Base-by-base conservation (phyloP, 306 rosid species). In the Cicer chorassanicum region DNA sequence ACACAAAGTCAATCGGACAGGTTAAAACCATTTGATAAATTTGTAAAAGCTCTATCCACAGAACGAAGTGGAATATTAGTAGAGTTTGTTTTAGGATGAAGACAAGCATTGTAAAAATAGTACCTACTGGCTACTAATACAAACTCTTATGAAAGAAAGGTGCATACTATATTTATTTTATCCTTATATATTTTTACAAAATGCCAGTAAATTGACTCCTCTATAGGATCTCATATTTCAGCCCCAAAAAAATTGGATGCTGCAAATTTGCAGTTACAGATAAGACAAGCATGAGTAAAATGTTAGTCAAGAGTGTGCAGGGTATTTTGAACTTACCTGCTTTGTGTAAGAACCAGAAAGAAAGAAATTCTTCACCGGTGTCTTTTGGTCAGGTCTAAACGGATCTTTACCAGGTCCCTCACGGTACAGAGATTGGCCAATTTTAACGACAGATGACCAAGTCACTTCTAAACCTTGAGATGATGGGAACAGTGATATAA, bases 361-460 rank as follows among this genome's bases (percentile, higher is more conserved):
- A 89, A 94, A 92, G 89, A 92, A 94, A 74, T 94, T 94, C 77
- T 81, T 80, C 79, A 90, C 86, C 1, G 99, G 99, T 13, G 99
- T 94, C 89, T 86, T 94, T 71, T 94, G 99, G 84, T 92, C 93
- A 1, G 99, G 99, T 80, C 99, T 88, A 73, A 88, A 94, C 8
- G 96, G 97, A 84, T 94, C 99, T 87, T 88, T 94, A 29, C 99
- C 96, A 60, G 97, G 99, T 69, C 85, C 99, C 85, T 94, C 99
- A 0, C 97, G 92, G 76, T 94, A 94, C 10, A 94, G 87, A 80
- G 99, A 94, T 84, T 94, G 98, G n/a, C 89, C 95, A 34, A 94
- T 92, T 83, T 94, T 94, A 80, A 94, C 99, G 14, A 94, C 96
- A 1, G 99, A 94, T 42, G 99, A 94, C 99, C 99, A 94, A 46